Evolutionary conservation across 1,284 basidiomycete genomes (phyloP).

Genomic region (Cystobasidiaceae sp.): DNA sequence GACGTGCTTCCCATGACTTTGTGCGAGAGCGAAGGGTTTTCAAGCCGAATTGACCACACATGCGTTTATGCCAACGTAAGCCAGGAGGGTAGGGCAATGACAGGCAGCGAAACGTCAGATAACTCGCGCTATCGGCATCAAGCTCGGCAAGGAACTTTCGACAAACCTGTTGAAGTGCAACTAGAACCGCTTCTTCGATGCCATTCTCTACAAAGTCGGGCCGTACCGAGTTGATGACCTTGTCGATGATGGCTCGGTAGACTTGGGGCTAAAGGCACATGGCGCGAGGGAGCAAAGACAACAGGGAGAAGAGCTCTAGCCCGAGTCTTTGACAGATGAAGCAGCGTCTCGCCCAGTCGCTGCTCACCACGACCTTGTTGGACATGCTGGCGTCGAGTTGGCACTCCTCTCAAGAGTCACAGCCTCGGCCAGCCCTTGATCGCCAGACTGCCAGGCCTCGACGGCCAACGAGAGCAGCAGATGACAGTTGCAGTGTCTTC

Average conservation of each 20-base stretch:
- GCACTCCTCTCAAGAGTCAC: background rate
- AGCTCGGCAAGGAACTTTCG: too few species aligned
- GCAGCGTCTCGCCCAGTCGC: constrained; percentile 3
- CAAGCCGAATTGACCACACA: too few species aligned
- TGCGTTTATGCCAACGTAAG: too few species aligned
- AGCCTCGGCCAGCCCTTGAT: too few species aligned
- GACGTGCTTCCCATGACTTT: constrained; percentile 91
- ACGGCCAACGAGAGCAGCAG: too few species aligned
- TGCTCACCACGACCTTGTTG: constrained; percentile 49
- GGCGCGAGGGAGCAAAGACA: background rate
- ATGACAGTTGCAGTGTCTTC: too few species aligned
- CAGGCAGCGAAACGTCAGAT: too few species aligned
- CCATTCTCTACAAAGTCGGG: constrained; percentile 96
- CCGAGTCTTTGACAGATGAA: constrained; percentile 3
- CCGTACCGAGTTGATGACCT: constrained; percentile 82
- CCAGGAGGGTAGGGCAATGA: too few species aligned
- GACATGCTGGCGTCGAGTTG: constrained; percentile 47
- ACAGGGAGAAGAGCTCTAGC: background rate
- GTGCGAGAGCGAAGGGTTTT: background rate
- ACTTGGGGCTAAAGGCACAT: constrained; percentile 64
- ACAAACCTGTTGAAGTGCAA: constrained; percentile 80
- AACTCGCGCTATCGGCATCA: too few species aligned
- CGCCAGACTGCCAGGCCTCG: too few species aligned
- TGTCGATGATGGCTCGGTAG: constrained; percentile 93
- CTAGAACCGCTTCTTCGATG: constrained; percentile 83